Conservation (phyloP, 306 rosid species). For the Prunus davidiana region DNA sequence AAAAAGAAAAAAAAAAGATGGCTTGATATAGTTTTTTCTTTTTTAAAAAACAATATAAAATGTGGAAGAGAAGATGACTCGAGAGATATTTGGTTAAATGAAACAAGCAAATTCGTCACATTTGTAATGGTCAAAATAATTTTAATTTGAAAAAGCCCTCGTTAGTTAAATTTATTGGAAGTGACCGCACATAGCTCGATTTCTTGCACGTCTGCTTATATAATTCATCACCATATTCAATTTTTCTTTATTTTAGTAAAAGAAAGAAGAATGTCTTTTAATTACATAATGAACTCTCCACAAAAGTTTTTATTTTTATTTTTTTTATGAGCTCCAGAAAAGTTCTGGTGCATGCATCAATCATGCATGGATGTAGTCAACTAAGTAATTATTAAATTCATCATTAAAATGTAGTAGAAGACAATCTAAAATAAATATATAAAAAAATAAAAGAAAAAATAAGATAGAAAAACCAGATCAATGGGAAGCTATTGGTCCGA, state of each 20-base stretch:
- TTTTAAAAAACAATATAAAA: background rate
- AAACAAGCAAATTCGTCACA: background rate
- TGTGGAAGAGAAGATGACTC: background rate
- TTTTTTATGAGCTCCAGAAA: background rate
- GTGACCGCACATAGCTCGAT: background rate
- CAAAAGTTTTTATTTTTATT: background rate
- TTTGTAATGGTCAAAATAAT: background rate
- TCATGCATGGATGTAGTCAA: background rate
- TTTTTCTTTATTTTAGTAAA: no score
- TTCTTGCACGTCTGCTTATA: no score
- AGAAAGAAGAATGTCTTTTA: background rate
- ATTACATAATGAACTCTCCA: background rate
- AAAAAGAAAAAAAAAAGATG: background rate
- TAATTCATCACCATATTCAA: no score
- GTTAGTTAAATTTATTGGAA: background rate
- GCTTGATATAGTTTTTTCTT: background rate
- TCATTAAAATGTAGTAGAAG: background rate
- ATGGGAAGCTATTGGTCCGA: background rate
- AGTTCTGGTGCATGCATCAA: background rate
- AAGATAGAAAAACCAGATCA: background rate
- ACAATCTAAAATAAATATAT: no score
- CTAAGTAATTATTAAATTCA: background rate
- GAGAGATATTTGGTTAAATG: background rate
- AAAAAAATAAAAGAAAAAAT: background rate
- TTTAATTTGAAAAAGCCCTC: background rate